Evolutionary conservation across 2,329 filamentous ascomycete genomes (phyloP).

Genomic region (Fusarium clavum): DNA sequence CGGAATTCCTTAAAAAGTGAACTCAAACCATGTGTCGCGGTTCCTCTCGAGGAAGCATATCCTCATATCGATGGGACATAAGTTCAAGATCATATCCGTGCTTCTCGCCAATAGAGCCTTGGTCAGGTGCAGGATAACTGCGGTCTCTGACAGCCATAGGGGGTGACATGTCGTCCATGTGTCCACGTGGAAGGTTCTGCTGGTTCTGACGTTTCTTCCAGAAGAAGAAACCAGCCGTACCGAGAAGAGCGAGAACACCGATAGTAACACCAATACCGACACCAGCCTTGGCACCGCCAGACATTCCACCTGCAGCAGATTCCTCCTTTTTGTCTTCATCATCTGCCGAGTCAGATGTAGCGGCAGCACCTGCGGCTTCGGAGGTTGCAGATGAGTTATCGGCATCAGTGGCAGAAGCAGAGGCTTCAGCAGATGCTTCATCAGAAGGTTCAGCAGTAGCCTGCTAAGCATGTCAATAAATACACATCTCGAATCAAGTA

Average conservation of each 20-base stretch:
- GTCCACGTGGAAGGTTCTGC: constrained; percentile 46
- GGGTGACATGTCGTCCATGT: constrained; percentile 62
- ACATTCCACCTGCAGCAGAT: constrained; percentile 36
- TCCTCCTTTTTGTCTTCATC: constrained; percentile 33
- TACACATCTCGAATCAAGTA: background rate
- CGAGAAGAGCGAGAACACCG: constrained; percentile 55
- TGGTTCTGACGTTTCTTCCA: constrained; percentile 48
- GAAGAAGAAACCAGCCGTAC: constrained; percentile 54
- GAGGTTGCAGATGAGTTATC: constrained; percentile 30
- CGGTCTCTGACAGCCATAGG: constrained; percentile 62
- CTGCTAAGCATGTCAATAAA: constrained; percentile 9
- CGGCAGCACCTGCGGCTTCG: constrained; percentile 21
- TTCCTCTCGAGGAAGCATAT: constrained; percentile 65
- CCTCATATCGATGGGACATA: constrained; percentile 66
- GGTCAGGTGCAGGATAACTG: constrained; percentile 52
- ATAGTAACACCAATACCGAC: constrained; percentile 61
- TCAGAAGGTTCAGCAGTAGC: constrained; percentile 18
- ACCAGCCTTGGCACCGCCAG: constrained; percentile 59
- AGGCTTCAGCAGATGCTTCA: constrained; percentile 25
- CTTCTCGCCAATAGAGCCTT: constrained; percentile 53
- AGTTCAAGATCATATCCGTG: constrained; percentile 61
- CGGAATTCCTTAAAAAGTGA: constrained; percentile 1
- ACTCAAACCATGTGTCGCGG: constrained; percentile 58
- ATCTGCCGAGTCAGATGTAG: constrained; percentile 28
- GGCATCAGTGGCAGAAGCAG: constrained; percentile 31